Evolutionary conservation across 2,329 filamentous ascomycete species (phyloP).

Genomic region (Hymenoscyphus linearis): DNA sequence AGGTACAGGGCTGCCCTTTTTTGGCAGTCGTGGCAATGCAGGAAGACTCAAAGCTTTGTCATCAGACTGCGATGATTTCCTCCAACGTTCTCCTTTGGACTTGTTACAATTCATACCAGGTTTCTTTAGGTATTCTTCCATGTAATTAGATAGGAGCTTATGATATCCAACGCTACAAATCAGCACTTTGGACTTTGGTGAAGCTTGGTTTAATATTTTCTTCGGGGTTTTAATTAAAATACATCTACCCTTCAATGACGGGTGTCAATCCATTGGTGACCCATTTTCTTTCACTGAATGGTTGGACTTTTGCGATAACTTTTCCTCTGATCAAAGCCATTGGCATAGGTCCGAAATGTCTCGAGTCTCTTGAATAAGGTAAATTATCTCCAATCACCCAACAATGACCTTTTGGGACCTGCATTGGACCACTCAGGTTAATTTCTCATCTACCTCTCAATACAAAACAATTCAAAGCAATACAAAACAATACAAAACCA

Average conservation of each 20-base stretch:
- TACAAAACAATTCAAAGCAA: too few species aligned
- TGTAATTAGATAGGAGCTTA: conserved; percentile 34
- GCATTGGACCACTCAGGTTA: conserved; percentile 4
- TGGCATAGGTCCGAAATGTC: conserved; percentile 80
- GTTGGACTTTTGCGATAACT: conserved; percentile 57
- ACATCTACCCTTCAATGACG: conserved; percentile 6
- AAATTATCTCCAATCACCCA: conserved; percentile 90
- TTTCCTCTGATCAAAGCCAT: conserved; percentile 81
- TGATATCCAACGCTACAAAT: conserved; percentile 28
- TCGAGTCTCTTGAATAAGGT: conserved; percentile 76
- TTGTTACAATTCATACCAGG: conserved; percentile 26
- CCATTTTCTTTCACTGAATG: conserved; percentile 46
- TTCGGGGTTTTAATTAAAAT: neutral
- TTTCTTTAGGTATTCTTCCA: conserved; percentile 26
- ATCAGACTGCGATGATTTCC: conserved; percentile 20
- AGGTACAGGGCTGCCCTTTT: conserved; percentile 9
- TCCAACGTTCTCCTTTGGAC: conserved; percentile 26
- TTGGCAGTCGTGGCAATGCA: neutral
- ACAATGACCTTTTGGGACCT: conserved; percentile 89
- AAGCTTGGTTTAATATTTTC: neutral
- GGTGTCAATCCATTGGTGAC: conserved; percentile 41
- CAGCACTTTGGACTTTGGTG: neutral
- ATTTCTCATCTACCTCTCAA: neutral
- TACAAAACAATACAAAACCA: too few species aligned
- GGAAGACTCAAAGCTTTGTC: conserved; percentile 9